phyloP scores from a whole-genome alignment of 2,329 filamentous ascomycete species.

The Ustilaginoidea virens region DNA sequence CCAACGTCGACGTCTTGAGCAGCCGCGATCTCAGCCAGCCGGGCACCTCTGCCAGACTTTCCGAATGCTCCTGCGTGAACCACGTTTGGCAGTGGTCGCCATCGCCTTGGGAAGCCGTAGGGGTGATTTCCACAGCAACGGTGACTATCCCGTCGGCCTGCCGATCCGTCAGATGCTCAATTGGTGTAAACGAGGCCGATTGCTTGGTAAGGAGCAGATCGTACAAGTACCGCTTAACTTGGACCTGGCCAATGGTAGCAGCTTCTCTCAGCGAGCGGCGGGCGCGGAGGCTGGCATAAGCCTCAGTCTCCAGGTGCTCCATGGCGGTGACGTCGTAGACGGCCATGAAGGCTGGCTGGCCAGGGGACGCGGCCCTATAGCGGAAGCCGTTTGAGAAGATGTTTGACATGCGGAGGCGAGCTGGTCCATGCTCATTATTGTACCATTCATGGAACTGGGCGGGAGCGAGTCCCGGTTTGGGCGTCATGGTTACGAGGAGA shows the following conservation, averaged over 20 bases:
- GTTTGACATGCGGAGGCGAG: constrained; percentile 59
- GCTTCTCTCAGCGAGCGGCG: constrained; percentile 38
- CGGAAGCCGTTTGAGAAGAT: constrained; percentile 65
- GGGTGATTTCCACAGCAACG: constrained; percentile 43
- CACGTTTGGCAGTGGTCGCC: constrained; percentile 45
- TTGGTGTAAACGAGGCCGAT: constrained; percentile 37
- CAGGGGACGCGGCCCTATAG: constrained; percentile 52
- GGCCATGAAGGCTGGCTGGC: constrained; percentile 56
- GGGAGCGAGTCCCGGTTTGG: constrained; percentile 45
- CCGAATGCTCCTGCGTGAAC: constrained; percentile 61
- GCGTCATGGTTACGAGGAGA: constrained; percentile 79
- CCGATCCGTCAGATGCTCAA: constrained; percentile 43
- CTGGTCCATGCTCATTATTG: constrained; percentile 82
- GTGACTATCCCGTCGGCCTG: constrained; percentile 45
- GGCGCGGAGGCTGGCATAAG: constrained; percentile 52
- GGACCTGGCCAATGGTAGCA: constrained; percentile 37
- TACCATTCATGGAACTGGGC: constrained; percentile 83
- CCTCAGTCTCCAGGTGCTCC: constrained; percentile 50
- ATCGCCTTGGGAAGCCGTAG: constrained; percentile 33
- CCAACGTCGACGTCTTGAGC: constrained; percentile 51
- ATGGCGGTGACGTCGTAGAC: constrained; percentile 71
- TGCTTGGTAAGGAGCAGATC: constrained; percentile 45
- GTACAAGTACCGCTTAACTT: constrained; percentile 56
- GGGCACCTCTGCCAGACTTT: constrained; percentile 55
- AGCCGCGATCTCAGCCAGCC: constrained; percentile 65